Percentiles rank a stretch among this genome's conserved stretches.
Conservation (phyloP, 441 rosid genomes). For the Croton setiger region DNA sequence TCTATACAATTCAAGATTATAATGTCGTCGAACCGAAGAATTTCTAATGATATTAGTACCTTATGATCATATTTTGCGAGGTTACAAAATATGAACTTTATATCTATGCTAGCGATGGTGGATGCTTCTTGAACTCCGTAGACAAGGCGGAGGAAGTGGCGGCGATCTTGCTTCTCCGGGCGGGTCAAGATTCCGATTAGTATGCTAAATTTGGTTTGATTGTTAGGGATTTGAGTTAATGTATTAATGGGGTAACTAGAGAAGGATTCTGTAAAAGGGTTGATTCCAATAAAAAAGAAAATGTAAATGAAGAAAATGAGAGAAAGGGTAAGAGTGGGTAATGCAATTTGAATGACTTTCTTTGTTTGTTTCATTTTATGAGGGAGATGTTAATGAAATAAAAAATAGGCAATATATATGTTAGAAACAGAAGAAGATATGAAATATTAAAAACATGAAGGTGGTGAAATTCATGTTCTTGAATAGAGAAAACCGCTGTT, state of each 20-base stretch:
- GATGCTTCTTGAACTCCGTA: constrained; percentile 30
- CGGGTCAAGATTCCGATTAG: constrained; percentile 38
- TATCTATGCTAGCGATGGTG: constrained; percentile 25
- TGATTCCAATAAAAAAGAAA: constrained; percentile 12
- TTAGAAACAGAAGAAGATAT: not conserved
- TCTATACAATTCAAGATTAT: constrained; percentile 42
- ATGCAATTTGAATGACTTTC: constrained; percentile 12
- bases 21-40: constrained; percentile 34
- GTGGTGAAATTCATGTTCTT: constrained; percentile 12
- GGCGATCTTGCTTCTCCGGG: constrained; percentile 30
- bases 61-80: constrained; percentile 33
- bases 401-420: no score
- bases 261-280: constrained; percentile 10
- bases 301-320: constrained; percentile 21
- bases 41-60: constrained; percentile 27
- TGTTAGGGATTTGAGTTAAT: not conserved
- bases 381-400: no score
- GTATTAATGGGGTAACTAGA: not conserved
- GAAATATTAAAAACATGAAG: not conserved
- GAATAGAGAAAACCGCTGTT: not conserved
- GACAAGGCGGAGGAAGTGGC: constrained; percentile 41
- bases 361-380: constrained; percentile 13
- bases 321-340: constrained; percentile 14
- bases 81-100: constrained; percentile 38
- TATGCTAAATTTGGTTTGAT: constrained; percentile 27